Evolutionary conservation across 106 monocot species (phyloP).

Genomic region (Dioscorea dumetorum): DNA sequence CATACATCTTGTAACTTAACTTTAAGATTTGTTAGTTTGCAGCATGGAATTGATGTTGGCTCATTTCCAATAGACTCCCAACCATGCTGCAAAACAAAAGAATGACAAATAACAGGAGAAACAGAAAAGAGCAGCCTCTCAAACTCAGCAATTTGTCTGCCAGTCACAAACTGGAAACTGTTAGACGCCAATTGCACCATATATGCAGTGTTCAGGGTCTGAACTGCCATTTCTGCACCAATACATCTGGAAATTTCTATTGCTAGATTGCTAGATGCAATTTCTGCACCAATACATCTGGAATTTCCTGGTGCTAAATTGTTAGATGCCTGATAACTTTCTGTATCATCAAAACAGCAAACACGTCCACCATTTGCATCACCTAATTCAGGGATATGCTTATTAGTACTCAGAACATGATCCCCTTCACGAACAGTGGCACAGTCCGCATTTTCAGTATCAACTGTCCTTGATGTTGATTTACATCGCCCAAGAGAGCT

Average conservation of each 20-base stretch:
- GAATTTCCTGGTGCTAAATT: neutral
- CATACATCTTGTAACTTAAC: constrained; percentile 16
- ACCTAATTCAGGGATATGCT: no score
- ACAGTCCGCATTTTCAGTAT: no score
- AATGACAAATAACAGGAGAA: constrained; percentile 19
- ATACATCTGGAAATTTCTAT: neutral
- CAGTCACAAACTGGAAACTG: constrained; percentile 8
- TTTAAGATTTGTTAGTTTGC: neutral
- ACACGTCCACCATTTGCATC: no score
- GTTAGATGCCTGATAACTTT: neutral
- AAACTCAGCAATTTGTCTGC: constrained; percentile 26
- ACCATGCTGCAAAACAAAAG: neutral
- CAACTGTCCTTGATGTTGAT: neutral
- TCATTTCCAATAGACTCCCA: neutral
- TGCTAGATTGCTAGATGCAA: neutral
- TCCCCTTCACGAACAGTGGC: neutral
- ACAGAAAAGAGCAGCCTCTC: constrained; percentile 22
- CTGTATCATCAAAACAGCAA: neutral
- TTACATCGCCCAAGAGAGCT: constrained; percentile 4
- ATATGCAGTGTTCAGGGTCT: constrained; percentile 12
- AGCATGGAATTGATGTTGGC: neutral
- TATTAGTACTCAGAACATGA: no score
- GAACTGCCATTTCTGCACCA: constrained; percentile 10
- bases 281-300: constrained; percentile 5
- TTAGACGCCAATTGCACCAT: constrained; percentile 15